Evolutionary conservation across 2,329 filamentous ascomycete species (phyloP).

Genomic region (Xylariaceae sp.): DNA sequence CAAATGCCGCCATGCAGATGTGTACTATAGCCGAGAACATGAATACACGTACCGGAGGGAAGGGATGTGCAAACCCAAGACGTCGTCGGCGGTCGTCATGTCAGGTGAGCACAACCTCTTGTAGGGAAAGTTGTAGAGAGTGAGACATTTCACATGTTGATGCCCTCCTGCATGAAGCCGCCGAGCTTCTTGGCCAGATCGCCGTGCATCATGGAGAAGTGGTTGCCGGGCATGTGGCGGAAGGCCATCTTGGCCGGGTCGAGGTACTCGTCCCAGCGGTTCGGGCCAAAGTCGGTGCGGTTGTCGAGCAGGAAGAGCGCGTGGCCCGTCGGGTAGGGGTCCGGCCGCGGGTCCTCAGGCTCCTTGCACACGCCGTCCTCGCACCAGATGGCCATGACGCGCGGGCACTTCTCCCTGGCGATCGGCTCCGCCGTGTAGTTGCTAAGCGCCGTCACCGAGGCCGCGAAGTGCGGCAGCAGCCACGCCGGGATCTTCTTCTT

Average conservation of each 20-base stretch:
- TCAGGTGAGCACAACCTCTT: no score
- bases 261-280: constrained; percentile 62
- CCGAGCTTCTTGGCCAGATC: constrained; percentile 27
- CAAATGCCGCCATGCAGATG: no score
- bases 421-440: constrained; percentile 61
- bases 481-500: constrained; percentile 61
- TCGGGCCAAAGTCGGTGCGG: constrained; percentile 62
- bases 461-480: constrained; percentile 66
- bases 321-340: constrained; percentile 51
- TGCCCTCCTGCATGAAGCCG: constrained; percentile 24
- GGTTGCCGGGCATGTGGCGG: constrained; percentile 62
- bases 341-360: constrained; percentile 56
- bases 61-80: no score
- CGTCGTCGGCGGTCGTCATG: no score
- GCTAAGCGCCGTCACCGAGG: constrained; percentile 59
- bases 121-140: no score
- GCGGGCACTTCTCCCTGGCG: constrained; percentile 49
- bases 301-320: constrained; percentile 67
- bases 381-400: constrained; percentile 62
- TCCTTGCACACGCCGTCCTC: constrained; percentile 65
- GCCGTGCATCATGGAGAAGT: constrained; percentile 72
- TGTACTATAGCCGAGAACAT: no score
- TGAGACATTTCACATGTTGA: constrained; percentile 15
- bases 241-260: constrained; percentile 54
- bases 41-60: no score